Evolutionary conservation across 768 basidiomycete species (phyloP).

Genomic region (Suillus paluster): DNA sequence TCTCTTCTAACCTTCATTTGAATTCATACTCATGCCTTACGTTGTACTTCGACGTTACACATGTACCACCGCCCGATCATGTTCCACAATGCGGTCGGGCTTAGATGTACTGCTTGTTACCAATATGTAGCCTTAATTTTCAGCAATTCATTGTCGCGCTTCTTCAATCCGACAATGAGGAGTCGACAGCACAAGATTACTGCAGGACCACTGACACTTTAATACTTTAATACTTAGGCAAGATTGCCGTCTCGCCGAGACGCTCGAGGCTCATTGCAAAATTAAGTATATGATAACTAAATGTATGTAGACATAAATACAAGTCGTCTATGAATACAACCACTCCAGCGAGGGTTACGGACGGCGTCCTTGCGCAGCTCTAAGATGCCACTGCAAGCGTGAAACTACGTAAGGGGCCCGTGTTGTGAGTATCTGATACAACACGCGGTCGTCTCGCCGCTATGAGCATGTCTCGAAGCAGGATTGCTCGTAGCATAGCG

Average conservation of each 20-base stretch:
- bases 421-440: neutral
- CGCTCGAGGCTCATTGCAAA: neutral
- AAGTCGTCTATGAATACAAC: neutral
- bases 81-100: slow-evolving; percentile 1
- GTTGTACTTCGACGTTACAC: neutral
- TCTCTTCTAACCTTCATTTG: slow-evolving; percentile 7
- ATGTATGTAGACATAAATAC: neutral
- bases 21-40: neutral
- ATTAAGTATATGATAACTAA: neutral
- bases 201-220: neutral
- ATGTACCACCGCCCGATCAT: slow-evolving; percentile 2
- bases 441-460: no score
- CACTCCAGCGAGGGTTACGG: neutral
- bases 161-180: neutral
- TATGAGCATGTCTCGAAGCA: neutral
- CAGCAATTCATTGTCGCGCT: neutral
- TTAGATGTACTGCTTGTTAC: slow-evolving; percentile 7
- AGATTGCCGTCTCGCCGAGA: neutral
- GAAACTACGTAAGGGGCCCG: neutral
- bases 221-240: neutral
- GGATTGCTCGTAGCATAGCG: neutral
- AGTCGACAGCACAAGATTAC: neutral
- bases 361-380: neutral
- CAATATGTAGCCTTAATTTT: slow-evolving; percentile 5
- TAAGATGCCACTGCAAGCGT: neutral